phyloP scores from a whole-genome alignment of 768 basidiomycete species.

The Lactarius trivialis region DNA sequence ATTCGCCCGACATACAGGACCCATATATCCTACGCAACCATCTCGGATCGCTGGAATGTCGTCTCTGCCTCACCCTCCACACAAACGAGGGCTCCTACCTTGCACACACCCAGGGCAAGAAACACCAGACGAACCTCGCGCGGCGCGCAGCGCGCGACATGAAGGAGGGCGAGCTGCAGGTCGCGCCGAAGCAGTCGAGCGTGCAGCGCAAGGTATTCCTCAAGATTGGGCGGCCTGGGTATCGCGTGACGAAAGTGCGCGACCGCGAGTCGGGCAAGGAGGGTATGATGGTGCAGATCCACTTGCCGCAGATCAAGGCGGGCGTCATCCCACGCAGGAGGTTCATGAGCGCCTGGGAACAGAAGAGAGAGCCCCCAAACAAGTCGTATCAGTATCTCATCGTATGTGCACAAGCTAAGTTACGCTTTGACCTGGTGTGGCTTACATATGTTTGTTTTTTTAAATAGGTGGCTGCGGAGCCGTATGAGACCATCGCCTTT shows the following conservation, averaged over 20 bases:
- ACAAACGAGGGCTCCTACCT: slow-evolving; percentile 99
- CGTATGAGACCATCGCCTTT: slow-evolving; percentile 99
- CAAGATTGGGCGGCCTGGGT: slow-evolving; percentile 94
- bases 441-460: background rate
- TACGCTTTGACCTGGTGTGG: slow-evolving; percentile 19
- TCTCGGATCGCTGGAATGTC: slow-evolving; percentile 96
- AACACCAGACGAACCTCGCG: slow-evolving; percentile 97
- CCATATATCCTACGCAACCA: slow-evolving; percentile 99
- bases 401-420: slow-evolving; percentile 43
- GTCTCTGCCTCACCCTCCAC: slow-evolving; percentile 93
- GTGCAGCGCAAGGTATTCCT: slow-evolving; percentile 92
- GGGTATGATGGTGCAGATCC: slow-evolving; percentile 96
- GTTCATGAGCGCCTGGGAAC: slow-evolving; percentile 98
- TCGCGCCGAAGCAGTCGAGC: slow-evolving; percentile 70
- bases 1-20: slow-evolving; percentile 45
- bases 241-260: slow-evolving; percentile 94
- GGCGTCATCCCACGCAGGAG: slow-evolving; percentile 79
- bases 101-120: slow-evolving; percentile 98
- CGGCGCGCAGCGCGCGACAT: slow-evolving; percentile 96
- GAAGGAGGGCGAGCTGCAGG: slow-evolving; percentile 87
- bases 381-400: slow-evolving; percentile 96
- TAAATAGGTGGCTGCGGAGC: slow-evolving; percentile 90
- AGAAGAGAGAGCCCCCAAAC: slow-evolving; percentile 91
- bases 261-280: slow-evolving; percentile 87
- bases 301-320: slow-evolving; percentile 88